Conservation (phyloP, 352 stramenopile species). For the Globisporangium polare region DNA sequence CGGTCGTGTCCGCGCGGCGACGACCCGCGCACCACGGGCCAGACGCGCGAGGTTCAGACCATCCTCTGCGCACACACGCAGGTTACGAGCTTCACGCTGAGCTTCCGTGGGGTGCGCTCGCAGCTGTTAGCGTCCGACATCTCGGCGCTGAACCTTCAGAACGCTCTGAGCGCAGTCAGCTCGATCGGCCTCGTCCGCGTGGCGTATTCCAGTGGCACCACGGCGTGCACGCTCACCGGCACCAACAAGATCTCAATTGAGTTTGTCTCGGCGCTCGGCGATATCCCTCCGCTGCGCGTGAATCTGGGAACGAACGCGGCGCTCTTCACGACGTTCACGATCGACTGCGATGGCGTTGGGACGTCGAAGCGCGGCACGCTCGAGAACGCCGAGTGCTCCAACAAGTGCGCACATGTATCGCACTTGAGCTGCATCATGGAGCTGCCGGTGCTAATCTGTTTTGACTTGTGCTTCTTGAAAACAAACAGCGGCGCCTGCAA, state of each 20-base stretch:
- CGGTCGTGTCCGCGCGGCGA: conserved; percentile 60
- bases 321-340: conserved; percentile 41
- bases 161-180: conserved; percentile 33
- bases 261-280: conserved; percentile 53
- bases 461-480: not conserved
- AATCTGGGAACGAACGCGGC: conserved; percentile 23
- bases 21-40: conserved; percentile 58
- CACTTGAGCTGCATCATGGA: too few relatives aligned
- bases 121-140: conserved; percentile 38
- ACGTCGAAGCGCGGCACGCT: conserved; percentile 54
- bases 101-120: conserved; percentile 49
- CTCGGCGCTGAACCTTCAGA: conserved; percentile 28
- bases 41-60: conserved; percentile 61
- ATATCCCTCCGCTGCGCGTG: conserved; percentile 47
- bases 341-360: conserved; percentile 51
- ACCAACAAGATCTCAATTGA: conserved; percentile 59
- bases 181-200: conserved; percentile 42
- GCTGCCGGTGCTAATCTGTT: not conserved
- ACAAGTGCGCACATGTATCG: conserved; percentile 43
- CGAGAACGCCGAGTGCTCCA: conserved; percentile 68
- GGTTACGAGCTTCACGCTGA: conserved; percentile 50
- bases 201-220: conserved; percentile 42
- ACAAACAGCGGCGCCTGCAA: conserved; percentile 50
- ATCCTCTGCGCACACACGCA: conserved; percentile 44
- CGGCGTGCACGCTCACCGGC: conserved; percentile 42